Evolutionary conservation across 805 yeast genomes (phyloP).

Genomic region (Cyberlindnera xylosilytica): DNA sequence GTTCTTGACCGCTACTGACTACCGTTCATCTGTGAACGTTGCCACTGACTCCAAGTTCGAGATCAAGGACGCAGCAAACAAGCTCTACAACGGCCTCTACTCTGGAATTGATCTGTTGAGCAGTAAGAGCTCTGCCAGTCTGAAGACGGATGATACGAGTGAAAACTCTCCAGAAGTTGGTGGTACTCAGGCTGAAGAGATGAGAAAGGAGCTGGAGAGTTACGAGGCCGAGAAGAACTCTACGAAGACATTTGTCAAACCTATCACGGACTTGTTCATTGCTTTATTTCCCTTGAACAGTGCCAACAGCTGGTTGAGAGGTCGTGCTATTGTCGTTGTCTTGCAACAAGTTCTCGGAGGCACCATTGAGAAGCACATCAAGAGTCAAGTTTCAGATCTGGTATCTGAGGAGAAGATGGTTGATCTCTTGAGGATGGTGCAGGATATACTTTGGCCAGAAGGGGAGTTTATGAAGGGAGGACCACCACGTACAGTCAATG

Average conservation of each 20-base stretch:
- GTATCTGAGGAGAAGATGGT: slow-evolving; percentile 45
- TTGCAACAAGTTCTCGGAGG: slow-evolving; percentile 86
- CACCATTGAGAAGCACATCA: slow-evolving; percentile 63
- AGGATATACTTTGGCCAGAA: slow-evolving; percentile 45
- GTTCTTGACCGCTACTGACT: slow-evolving; percentile 54
- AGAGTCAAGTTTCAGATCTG: slow-evolving; percentile 37
- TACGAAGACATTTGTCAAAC: slow-evolving; percentile 63
- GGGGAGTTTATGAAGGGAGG: slow-evolving; percentile 49
- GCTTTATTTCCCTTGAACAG: slow-evolving; percentile 63
- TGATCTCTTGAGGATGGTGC: slow-evolving; percentile 34
- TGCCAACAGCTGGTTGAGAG: slow-evolving; percentile 76
- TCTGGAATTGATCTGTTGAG: slow-evolving; percentile 16
- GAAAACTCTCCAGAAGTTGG: slow-evolving; percentile 4
- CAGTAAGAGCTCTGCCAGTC: slow-evolving; percentile 14
- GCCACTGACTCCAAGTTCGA: background rate
- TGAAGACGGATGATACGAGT: slow-evolving; percentile 10
- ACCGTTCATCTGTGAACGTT: slow-evolving; percentile 4
- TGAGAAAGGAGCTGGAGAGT: slow-evolving; percentile 52
- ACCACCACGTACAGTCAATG: slow-evolving; percentile 43
- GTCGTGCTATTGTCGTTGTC: slow-evolving; percentile 75
- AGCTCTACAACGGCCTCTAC: slow-evolving; percentile 20
- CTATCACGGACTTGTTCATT: slow-evolving; percentile 74
- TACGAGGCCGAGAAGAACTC: slow-evolving; percentile 27
- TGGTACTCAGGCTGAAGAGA: slow-evolving; percentile 36
- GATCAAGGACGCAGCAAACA: slow-evolving; percentile 22